Evolutionary conservation across 352 stramenopile species (phyloP), one percentile per base, ranked within the genome.

Genomic region (Phytophthora brassicae): DNA sequence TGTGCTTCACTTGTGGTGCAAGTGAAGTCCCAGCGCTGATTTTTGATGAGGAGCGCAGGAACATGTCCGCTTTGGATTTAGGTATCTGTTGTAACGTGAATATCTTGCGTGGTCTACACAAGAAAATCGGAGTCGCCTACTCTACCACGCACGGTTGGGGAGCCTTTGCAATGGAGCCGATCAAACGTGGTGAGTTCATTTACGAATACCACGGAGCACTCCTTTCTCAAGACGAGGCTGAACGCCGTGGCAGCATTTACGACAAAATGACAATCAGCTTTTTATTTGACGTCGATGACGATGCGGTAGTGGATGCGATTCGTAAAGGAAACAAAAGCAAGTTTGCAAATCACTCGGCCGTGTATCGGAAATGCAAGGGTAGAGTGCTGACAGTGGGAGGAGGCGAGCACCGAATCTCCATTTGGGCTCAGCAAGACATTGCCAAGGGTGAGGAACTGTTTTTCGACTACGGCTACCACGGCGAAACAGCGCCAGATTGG

Each of bases 241-340:
- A 90, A 66, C 75, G 81, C 0, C 80, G 81, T 38, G 90, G 89
- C 24, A 81, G 56, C 26, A 89, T 97, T 43, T 95, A 97, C 71
- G 88, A 97, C 68, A 86, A 88, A 66, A 79, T 87, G 62, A 86
- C 86, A 2, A 86, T 89, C 54, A 89, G 77, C 38, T 98, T 96
- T 67, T 49, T 98, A 20, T 98, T 98, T 66, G 89, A 98, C 60
- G 63, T 95, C 20, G 94, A 93, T 56, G 83, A 89, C 11, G 92
- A 98, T 53, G 78, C 78, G 12, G 80, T 93, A 28, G 72, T 98
- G 24, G 95, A 98, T 72, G 92, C 93, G 6, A 88, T 92, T 39
- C 81, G 86, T 41, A 94, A 93, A 49, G 94, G 95, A 20, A 98
- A 98, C 79, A 97, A 98, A 75, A 93, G 87, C 49, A 88, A 92